A percentile compares a stretch with the other conserved stretches of the same genome.
Evolutionary conservation across 2,329 filamentous ascomycete species (phyloP).

Genomic region (Venturia nashicola): DNA sequence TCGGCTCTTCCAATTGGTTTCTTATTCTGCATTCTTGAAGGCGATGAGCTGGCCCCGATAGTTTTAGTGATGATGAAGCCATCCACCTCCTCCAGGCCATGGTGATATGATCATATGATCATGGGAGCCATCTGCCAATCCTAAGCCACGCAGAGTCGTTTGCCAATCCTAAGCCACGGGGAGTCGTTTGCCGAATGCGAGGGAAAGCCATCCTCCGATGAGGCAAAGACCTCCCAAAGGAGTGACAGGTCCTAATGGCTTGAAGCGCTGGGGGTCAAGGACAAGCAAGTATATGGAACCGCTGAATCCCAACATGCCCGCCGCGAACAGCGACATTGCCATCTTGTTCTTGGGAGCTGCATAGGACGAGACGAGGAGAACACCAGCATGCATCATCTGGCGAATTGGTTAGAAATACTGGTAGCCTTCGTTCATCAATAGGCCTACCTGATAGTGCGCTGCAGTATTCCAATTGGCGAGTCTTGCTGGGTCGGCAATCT

Average conservation of each 20-base stretch:
- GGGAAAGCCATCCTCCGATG: constrained; percentile 50
- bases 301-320: constrained; percentile 55
- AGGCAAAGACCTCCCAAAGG: constrained; percentile 51
- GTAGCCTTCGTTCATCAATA: too few species aligned
- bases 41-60: too few species aligned
- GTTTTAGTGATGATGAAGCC: too few species aligned
- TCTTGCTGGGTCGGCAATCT: constrained; percentile 44
- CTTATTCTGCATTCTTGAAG: too few species aligned
- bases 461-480: constrained; percentile 52
- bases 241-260: constrained; percentile 50
- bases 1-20: too few species aligned
- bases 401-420: neutral
- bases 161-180: neutral
- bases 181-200: constrained; percentile 27
- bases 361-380: constrained; percentile 43
- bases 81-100: too few species aligned
- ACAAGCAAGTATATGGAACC: constrained; percentile 53
- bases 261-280: constrained; percentile 49
- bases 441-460: constrained; percentile 51
- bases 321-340: constrained; percentile 31
- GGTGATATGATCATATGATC: too few species aligned
- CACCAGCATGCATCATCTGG: constrained; percentile 50
- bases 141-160: too few species aligned
- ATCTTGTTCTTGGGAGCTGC: constrained; percentile 42
- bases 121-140: too few species aligned